A percentile compares a stretch with the other conserved stretches of the same genome.
Conservation (phyloP, 371 early-diverging fungal species). For the Rhizomucor miehei region DNA sequence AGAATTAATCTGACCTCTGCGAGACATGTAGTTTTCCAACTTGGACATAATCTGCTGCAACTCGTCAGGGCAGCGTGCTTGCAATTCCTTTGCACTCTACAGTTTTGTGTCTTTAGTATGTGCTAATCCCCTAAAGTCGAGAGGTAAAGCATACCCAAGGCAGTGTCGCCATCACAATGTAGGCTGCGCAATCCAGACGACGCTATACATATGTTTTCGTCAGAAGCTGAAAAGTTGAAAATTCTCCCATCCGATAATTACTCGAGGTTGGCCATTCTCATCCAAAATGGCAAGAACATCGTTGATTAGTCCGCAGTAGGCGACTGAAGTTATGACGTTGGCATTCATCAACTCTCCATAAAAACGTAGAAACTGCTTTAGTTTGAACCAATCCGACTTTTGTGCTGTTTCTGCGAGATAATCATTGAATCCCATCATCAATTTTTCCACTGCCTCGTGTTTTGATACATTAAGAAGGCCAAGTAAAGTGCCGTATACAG, state of each 20-base stretch:
- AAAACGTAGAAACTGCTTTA: constrained; percentile 77
- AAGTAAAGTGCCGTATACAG: constrained; percentile 74
- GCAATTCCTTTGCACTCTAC: constrained; percentile 54
- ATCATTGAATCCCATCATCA: constrained; percentile 31
- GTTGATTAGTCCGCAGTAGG: constrained; percentile 61
- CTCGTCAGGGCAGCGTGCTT: constrained; percentile 53
- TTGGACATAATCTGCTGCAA: constrained; percentile 56
- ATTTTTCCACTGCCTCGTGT: constrained; percentile 28
- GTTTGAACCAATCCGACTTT: constrained; percentile 63
- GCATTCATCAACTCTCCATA: constrained; percentile 80
- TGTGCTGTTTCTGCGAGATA: constrained; percentile 51
- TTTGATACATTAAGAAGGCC: constrained; percentile 70
- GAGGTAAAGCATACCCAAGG: constrained; percentile 60
- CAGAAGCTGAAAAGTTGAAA: background rate
- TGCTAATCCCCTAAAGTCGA: too few relatives aligned
- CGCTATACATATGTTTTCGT: constrained; percentile 26
- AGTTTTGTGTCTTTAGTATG: too few relatives aligned
- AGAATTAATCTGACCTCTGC: constrained; percentile 35
- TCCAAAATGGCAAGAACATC: constrained; percentile 56
- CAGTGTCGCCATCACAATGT: constrained; percentile 67
- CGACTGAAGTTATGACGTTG: constrained; percentile 68
- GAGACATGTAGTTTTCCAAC: constrained; percentile 65
- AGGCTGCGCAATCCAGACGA: constrained; percentile 75
- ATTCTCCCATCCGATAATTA: constrained; percentile 21
- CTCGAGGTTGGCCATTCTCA: constrained; percentile 44